Conservation (phyloP, 1,139 yeast genomes). For the Wickerhamomyces sp. region DNA sequence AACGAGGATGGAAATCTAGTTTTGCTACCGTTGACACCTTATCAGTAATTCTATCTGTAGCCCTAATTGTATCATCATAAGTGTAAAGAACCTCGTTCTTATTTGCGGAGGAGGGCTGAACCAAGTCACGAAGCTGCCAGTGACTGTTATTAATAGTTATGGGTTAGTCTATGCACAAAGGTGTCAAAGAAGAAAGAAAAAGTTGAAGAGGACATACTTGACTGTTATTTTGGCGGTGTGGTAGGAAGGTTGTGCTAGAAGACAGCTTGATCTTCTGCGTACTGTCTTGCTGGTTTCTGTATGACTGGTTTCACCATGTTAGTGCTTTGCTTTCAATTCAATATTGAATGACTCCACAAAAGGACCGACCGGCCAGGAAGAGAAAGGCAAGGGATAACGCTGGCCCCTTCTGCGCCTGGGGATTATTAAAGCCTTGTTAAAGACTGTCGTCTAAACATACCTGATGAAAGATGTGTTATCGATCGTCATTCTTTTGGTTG, state of each 20-base stretch:
- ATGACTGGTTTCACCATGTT: neutral
- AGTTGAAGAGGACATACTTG: constrained; percentile 23
- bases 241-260: constrained; percentile 17
- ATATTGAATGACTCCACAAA: neutral
- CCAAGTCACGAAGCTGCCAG: constrained; percentile 84
- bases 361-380: neutral
- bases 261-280: constrained; percentile 14
- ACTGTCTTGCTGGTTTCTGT: constrained; percentile 4
- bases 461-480: neutral
- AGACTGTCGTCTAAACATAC: neutral
- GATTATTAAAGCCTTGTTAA: neutral
- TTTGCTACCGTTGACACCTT: constrained; percentile 36
- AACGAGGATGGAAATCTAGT: constrained; percentile 60
- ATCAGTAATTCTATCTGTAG: constrained; percentile 36
- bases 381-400: neutral
- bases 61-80: constrained; percentile 39
- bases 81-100: constrained; percentile 45
- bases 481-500: constrained; percentile 1
- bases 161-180: neutral
- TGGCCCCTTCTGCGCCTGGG: neutral
- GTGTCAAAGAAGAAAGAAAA: neutral
- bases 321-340: neutral
- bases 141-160: constrained; percentile 46
- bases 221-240: constrained; percentile 30
- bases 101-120: constrained; percentile 40